Base-by-base conservation (phyloP, 2,329 filamentous ascomycete species). In the Aureobasidium leucospermi region DNA sequence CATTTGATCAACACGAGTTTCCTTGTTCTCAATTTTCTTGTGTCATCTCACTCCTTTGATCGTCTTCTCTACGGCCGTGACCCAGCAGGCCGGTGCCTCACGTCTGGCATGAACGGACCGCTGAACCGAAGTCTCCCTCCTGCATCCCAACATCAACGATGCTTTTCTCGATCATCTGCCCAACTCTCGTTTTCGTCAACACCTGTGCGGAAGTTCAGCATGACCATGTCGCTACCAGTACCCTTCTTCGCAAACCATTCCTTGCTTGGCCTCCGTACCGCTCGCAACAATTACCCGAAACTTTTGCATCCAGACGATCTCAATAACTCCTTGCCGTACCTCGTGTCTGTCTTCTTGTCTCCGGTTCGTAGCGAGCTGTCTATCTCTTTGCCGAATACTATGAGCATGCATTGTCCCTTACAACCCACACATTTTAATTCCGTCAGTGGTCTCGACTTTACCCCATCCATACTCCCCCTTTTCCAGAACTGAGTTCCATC, bases 21-120 rank as follows among this genome's bases (percentile, higher is more conserved):
- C 28, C 15, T 6, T n/a, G 23, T 31, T n/a, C n/a, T 41, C 36
- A 10, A n/a, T 19, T 7, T 29, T 31, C 36, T 31, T 31, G 48
- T 16, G 46, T 19, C 46, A n/a, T 46, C 42, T 11, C 15, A 28
- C 19, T 28, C 43, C 19, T 23, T 23, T 23, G 34, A 51, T 29
- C 47, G 16, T 29, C 47, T 34, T 16, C 34, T 51, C 48, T 41
- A 52, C 48, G 34, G 48, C 48, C 48, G 48, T 52, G 34, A 52
- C 34, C 48, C 34, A 29, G 15, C 23, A 41, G 16, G 11, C 34
- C 7, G 48, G 48, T 6, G 48, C 48, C 48, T 36, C 29, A n/a
- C 48, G 48, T 39, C 23, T 53, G 38, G n/a, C 23, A 43, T 43
- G 13, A 15, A 43, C 51, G 38, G 39, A 32, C 28, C 48, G 23